Conservation (phyloP, 768 basidiomycete species). For the Scleroderma bovista region DNA sequence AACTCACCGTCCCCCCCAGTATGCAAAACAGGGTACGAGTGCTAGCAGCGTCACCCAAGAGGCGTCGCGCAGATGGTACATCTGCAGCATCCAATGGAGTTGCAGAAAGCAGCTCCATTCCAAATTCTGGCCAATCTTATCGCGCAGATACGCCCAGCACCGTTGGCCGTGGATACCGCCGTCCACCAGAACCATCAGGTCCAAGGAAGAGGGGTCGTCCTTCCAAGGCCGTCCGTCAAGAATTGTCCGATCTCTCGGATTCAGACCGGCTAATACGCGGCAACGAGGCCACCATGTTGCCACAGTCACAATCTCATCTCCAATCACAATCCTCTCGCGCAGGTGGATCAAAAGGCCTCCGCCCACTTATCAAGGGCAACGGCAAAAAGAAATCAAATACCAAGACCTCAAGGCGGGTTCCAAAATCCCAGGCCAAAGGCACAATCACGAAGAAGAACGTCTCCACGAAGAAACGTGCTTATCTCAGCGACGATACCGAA, state of each 20-base stretch:
- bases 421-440: conserved; percentile 37
- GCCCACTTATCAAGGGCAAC: conserved; percentile 15
- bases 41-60: conserved; percentile 22
- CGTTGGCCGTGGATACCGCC: conserved; percentile 21
- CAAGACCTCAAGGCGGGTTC: conserved; percentile 27
- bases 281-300: conserved; percentile 32
- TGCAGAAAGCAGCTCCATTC: conserved; percentile 23
- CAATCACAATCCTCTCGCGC: conserved; percentile 19
- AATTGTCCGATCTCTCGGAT: conserved; percentile 10
- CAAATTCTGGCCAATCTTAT: conserved; percentile 7
- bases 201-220: conserved; percentile 55
- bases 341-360: conserved; percentile 20
- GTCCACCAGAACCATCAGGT: conserved; percentile 8
- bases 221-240: conserved; percentile 41
- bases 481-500: conserved; percentile 15
- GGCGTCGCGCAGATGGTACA: conserved; percentile 17
- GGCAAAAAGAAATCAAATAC: conserved; percentile 23
- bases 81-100: conserved; percentile 36
- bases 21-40: conserved; percentile 42
- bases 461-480: conserved; percentile 13
- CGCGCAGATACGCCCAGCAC: conserved; percentile 19
- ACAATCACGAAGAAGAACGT: conserved; percentile 24
- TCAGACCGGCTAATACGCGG: conserved; percentile 19
- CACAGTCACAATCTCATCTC: conserved; percentile 33
- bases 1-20: conserved; percentile 57